Percentiles rank a stretch among this genome's conserved stretches.
These are phyloP conservation scores for Paramyrothecium roridum DNA, from an alignment of 2,329 filamentous ascomycete species.

Conservation along the genomic window DNA sequence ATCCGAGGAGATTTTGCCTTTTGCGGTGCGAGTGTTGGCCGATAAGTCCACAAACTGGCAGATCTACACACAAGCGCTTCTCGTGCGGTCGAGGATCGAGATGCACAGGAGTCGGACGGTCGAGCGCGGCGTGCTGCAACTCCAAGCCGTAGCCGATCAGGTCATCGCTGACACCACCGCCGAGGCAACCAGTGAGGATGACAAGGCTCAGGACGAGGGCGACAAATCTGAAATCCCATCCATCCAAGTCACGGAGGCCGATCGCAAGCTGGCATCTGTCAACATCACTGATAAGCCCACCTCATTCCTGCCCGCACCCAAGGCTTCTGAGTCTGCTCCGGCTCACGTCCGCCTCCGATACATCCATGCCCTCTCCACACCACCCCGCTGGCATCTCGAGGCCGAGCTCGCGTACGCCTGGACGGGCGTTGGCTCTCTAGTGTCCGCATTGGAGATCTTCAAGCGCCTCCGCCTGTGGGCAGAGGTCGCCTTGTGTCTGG, in stretches of 20 bases:
- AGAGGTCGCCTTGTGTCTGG: slow-evolving; percentile 88
- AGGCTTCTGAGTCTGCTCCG: slow-evolving; percentile 73
- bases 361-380: slow-evolving; percentile 78
- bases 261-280: slow-evolving; percentile 18
- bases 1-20: slow-evolving; percentile 89
- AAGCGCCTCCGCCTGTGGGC: slow-evolving; percentile 91
- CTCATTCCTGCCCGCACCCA: slow-evolving; percentile 77
- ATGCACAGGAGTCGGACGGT: slow-evolving; percentile 82
- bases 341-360: slow-evolving; percentile 75
- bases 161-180: slow-evolving; percentile 78
- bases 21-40: slow-evolving; percentile 80
- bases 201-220: slow-evolving; percentile 16
- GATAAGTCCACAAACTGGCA: slow-evolving; percentile 97
- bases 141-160: slow-evolving; percentile 94
- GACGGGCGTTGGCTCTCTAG: slow-evolving; percentile 81
- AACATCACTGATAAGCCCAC: slow-evolving; percentile 47
- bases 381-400: slow-evolving; percentile 90
- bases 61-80: slow-evolving; percentile 88
- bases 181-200: slow-evolving; percentile 15
- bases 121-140: slow-evolving; percentile 84
- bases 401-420: slow-evolving; percentile 91
- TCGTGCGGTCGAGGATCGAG: slow-evolving; percentile 88
- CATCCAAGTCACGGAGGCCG: slow-evolving; percentile 41
- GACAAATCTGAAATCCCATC: slow-evolving; percentile 34
- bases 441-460: slow-evolving; percentile 93